These are phyloP conservation scores for Fraxinus anomala DNA, from an alignment of 257 asterid species.

Conservation along the genomic window DNA sequence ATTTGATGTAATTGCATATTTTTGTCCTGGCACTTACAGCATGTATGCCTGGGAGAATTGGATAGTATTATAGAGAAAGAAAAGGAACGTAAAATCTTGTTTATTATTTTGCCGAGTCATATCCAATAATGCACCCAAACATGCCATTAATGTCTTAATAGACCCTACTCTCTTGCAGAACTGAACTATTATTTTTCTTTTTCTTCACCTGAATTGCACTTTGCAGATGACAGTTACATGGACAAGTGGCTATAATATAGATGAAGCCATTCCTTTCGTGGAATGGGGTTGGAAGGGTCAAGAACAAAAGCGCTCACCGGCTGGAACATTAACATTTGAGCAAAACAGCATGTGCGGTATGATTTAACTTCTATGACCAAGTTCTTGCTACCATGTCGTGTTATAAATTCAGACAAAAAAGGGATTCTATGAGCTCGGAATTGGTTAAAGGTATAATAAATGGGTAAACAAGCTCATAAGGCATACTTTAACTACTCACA, in stretches of 20 bases:
- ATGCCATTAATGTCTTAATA: neutral
- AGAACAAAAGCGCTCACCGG: constrained; percentile 49
- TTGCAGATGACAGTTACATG: constrained; percentile 87
- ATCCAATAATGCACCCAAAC: neutral
- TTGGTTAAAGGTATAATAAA: neutral
- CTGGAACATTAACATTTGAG: constrained; percentile 75
- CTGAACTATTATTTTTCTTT: neutral
- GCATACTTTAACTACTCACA: neutral
- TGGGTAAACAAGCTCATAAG: neutral
- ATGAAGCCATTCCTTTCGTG: constrained; percentile 74
- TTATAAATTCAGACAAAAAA: too few relatives aligned
- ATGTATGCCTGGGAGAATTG: too few relatives aligned
- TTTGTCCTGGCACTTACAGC: neutral
- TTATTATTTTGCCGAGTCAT: too few relatives aligned
- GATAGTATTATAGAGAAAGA: too few relatives aligned
- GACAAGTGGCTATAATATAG: constrained; percentile 83
- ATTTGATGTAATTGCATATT: neutral
- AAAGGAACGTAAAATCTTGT: too few relatives aligned
- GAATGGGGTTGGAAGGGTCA: constrained; percentile 61
- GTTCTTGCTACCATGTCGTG: neutral
- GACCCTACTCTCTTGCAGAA: too few relatives aligned
- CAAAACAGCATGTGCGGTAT: constrained; percentile 89
- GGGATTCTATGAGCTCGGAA: neutral
- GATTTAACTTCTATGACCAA: constrained; percentile 14
- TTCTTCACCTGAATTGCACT: neutral